Base-by-base conservation (phyloP, 1,284 basidiomycete genomes). In the Gomphus sp. region DNA sequence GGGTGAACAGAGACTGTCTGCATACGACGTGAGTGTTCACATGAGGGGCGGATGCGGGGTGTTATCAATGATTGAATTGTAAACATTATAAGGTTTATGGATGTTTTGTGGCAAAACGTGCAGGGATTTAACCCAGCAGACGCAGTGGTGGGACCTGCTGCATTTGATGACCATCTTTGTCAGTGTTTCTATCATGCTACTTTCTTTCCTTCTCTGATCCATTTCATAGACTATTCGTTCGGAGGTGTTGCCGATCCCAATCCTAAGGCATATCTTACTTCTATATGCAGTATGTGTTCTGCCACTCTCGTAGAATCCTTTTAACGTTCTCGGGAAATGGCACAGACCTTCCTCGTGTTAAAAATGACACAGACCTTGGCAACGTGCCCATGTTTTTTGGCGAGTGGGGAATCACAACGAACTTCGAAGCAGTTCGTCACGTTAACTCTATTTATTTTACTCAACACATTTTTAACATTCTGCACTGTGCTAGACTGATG, bases 141-240 rank as follows among this genome's bases (percentile, higher is more conserved):
- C 56, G 86, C 83, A 31, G 77, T 77, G 1, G 76, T 78, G 39
- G 89, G 89, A 0, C 83, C 86, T 16, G 83, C 86, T 63, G 74
- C 71, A n/a, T 91, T 89, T 63, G 88, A 91, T 65, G 85, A 88
- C 59, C 88, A 91, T 69, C 68, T 91, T 77, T 72, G 80, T 84
- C 64, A 65, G 80, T 52, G 16, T 36, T 33, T 36, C 25, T n/a
- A 14, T 52, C 25, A 22, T 44, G n/a, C 41, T 31, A 36, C 10
- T 43, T n/a, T 37, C 36, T 49, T 66, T 12, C 66, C 49, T 22
- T 7, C 36, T 53, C 12, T 47, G 14, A 37, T 36, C 36, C 47
- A 31, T 44, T 47, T 34, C 31, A 14, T 49, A 65, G 45, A 63
- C 41, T 16, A 22, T 45, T 28, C 37, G 22, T 47, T 57, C 56